Conservation (phyloP, 129 eudicot genomes). For the Oenanthe sinensis region DNA sequence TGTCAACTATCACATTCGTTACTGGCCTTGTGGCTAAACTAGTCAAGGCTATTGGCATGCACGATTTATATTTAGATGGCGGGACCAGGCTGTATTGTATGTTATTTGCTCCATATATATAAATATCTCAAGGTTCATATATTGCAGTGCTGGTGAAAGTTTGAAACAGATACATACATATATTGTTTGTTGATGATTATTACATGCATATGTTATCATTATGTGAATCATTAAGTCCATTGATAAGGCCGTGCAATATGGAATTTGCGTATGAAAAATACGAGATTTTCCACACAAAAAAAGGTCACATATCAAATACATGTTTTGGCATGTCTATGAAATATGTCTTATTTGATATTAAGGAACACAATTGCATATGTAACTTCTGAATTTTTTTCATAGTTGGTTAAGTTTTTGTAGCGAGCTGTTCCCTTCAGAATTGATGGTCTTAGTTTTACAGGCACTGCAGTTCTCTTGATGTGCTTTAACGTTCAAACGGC, state of each 20-base stretch:
- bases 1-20: neutral
- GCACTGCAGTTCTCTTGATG: slow-evolving; percentile 45
- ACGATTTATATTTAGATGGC: neutral
- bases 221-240: neutral
- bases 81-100: neutral
- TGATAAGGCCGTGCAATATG: neutral
- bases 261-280: neutral
- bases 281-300: neutral
- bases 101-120: neutral
- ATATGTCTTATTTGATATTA: neutral
- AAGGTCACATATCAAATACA: neutral
- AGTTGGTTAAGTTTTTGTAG: neutral
- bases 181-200: neutral
- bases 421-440: neutral
- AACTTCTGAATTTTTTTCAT: neutral
- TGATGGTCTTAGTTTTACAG: slow-evolving; percentile 35
- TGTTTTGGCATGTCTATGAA: neutral
- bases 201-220: neutral
- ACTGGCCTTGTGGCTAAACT: neutral
- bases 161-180: neutral
- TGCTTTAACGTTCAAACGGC: slow-evolving; percentile 70
- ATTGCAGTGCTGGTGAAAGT: neutral
- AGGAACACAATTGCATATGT: neutral
- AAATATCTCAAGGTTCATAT: neutral
- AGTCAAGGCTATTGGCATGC: neutral